These are phyloP conservation scores for Penicillium ochrochloron DNA, from an alignment of 495 filamentous ascomycete species.

Conservation along the genomic window DNA sequence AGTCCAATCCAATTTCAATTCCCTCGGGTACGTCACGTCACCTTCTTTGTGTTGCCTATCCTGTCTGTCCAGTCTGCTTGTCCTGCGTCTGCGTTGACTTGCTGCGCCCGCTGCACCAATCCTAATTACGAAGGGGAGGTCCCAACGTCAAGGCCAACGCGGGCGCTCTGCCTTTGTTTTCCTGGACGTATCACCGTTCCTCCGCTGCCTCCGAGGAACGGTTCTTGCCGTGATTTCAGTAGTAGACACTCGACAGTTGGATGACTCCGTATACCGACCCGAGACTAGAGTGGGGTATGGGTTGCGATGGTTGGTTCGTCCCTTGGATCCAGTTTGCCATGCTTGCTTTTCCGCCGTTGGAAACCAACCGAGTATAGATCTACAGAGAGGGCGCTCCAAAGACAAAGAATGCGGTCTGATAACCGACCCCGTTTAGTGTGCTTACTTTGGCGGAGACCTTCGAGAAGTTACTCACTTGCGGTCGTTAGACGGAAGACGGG, in stretches of 20 bases:
- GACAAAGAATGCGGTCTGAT: slow-evolving; percentile 5
- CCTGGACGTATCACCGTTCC: slow-evolving; percentile 32
- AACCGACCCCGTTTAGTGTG: neutral
- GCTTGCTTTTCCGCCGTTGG: slow-evolving; percentile 12
- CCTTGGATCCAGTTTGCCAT: neutral
- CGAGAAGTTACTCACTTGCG: neutral
- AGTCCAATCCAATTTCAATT: slow-evolving; percentile 4
- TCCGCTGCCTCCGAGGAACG: slow-evolving; percentile 31
- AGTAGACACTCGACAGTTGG: neutral
- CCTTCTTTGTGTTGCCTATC: neutral
- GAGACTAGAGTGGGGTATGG: neutral
- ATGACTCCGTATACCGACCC: neutral
- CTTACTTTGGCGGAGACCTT: neutral
- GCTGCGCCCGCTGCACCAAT: slow-evolving; percentile 4
- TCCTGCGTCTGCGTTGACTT: neutral
- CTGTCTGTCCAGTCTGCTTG: neutral
- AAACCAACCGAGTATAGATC: slow-evolving; percentile 24
- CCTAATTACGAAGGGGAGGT: neutral
- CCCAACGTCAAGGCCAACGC: slow-evolving; percentile 8
- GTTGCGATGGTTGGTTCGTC: neutral
- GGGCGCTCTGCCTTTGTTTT: slow-evolving; percentile 13
- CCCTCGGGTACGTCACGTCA: neutral
- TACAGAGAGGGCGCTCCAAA: neutral
- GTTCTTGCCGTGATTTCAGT: slow-evolving; percentile 5
- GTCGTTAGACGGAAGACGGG: neutral